phyloP scores from a whole-genome alignment of 2,329 filamentous ascomycete genomes.

The Penicillium decumbens region DNA sequence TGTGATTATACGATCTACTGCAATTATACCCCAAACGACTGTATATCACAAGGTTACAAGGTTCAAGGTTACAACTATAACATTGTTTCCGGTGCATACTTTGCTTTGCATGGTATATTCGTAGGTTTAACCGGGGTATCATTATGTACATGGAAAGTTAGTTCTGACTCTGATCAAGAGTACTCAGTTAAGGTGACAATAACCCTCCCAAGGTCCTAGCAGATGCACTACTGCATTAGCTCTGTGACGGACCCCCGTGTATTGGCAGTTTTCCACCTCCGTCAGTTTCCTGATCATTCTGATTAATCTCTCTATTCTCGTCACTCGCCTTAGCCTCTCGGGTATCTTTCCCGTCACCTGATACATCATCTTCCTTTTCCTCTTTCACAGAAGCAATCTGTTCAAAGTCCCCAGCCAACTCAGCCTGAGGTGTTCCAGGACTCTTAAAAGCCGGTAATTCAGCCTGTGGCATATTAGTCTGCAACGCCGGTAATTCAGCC shows the following conservation, averaged over 20 bases:
- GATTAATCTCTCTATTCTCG: background rate
- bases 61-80: too few relatives aligned
- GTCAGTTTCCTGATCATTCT: background rate
- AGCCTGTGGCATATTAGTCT: background rate
- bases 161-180: too few relatives aligned
- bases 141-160: too few relatives aligned
- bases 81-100: too few relatives aligned
- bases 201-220: too few relatives aligned
- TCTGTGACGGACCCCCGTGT: too few relatives aligned
- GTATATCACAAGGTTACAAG: background rate
- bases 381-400: background rate
- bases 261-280: too few relatives aligned
- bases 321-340: too few relatives aligned
- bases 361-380: background rate
- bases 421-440: slow-evolving; percentile 4
- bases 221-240: too few relatives aligned
- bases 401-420: slow-evolving; percentile 2
- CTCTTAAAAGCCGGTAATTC: slow-evolving; percentile 3
- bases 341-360: background rate
- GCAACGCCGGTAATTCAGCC: slow-evolving; percentile 6
- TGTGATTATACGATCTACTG: slow-evolving; percentile 2
- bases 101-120: too few relatives aligned
- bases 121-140: too few relatives aligned
- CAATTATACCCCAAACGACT: slow-evolving; percentile 12
- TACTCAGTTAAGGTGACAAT: too few relatives aligned